Evolutionary conservation across 2,329 filamentous ascomycete genomes (phyloP).

Genomic region (Capronia americana): DNA sequence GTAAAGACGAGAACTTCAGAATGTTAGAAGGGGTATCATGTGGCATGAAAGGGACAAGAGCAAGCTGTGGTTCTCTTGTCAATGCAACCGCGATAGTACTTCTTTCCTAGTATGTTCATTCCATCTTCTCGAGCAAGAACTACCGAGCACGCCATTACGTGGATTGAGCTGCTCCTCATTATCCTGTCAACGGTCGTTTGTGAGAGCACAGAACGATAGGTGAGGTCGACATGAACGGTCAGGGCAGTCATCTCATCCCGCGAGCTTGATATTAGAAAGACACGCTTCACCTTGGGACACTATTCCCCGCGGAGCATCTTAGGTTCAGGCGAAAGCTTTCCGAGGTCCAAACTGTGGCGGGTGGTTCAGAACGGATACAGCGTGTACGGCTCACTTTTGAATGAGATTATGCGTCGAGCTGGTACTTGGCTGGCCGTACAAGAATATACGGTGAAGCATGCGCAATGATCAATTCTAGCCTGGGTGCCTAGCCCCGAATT

Average conservation of each 20-base stretch:
- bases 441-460: neutral
- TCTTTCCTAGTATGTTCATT: neutral
- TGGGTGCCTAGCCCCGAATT: neutral
- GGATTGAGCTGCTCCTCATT: neutral
- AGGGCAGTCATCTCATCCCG: neutral
- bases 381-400: neutral
- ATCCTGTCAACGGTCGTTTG: neutral
- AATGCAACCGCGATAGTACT: neutral
- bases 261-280: neutral
- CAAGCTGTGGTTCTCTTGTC: neutral
- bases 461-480: neutral
- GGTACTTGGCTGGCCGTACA: neutral
- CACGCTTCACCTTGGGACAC: too few relatives aligned
- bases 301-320: neutral
- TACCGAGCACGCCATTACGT: neutral
- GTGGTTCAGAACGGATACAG: too few relatives aligned
- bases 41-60: neutral
- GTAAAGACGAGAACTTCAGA: neutral
- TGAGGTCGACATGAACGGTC: neutral
- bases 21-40: neutral
- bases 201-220: neutral
- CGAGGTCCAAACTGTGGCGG: neutral
- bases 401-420: neutral
- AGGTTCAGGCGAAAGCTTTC: neutral
- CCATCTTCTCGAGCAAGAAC: neutral